phyloP scores from a whole-genome alignment of 2,329 filamentous ascomycete species.

The Cercospora sojina region DNA sequence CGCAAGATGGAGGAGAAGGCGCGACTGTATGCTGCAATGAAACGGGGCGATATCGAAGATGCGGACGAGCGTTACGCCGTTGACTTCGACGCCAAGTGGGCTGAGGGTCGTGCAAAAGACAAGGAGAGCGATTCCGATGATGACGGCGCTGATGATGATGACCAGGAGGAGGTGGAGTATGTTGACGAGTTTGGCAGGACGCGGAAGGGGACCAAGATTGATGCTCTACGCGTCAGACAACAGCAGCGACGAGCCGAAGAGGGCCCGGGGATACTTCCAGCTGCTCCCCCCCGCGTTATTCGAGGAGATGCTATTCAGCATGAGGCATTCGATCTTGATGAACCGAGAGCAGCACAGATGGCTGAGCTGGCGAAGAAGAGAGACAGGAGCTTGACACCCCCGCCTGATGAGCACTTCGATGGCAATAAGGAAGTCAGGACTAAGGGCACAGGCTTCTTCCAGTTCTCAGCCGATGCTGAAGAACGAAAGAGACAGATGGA shows the following conservation, averaged over 20 bases:
- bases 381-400: conserved; percentile 77
- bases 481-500: conserved; percentile 72
- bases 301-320: conserved; percentile 82
- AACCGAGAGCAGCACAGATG: conserved; percentile 66
- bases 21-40: conserved; percentile 82
- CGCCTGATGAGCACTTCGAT: conserved; percentile 80
- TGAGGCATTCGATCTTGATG: conserved; percentile 76
- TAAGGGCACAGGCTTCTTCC: conserved; percentile 88
- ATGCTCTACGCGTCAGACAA: conserved; percentile 62
- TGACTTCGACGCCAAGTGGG: conserved; percentile 97
- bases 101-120: conserved; percentile 53
- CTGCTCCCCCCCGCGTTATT: conserved; percentile 69
- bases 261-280: conserved; percentile 66
- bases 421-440: conserved; percentile 77
- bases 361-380: conserved; percentile 72
- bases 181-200: conserved; percentile 90
- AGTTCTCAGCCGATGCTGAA: conserved; percentile 76
- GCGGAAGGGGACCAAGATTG: conserved; percentile 67
- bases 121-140: conserved; percentile 49
- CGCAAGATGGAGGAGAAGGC: conserved; percentile 89
- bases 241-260: conserved; percentile 60
- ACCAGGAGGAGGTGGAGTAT: conserved; percentile 72
- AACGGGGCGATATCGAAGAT: conserved; percentile 73
- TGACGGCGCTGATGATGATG: conserved; percentile 41
- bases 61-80: conserved; percentile 66